phyloP scores from a whole-genome alignment of 805 yeast species.

The Ogataea trehalophila region DNA sequence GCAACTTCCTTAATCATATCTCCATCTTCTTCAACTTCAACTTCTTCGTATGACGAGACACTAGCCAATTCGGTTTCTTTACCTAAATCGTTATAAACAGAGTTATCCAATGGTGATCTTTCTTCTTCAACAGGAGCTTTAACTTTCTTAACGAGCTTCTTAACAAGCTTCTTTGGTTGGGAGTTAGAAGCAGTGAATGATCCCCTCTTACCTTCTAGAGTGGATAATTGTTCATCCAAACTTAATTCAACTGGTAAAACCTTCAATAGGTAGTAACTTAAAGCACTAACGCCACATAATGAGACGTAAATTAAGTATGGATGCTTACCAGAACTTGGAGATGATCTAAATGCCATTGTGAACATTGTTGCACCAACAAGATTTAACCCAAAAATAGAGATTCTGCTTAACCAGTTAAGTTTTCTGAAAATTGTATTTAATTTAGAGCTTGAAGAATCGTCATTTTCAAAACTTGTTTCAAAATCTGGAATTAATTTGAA shows the following conservation, averaged over 20 bases:
- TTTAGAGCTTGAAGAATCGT: not conserved
- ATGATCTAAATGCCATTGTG: conserved; percentile 48
- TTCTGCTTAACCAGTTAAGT: conserved; percentile 19
- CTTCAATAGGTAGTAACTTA: conserved; percentile 25
- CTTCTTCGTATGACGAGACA: conserved; percentile 18
- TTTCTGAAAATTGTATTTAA: conserved; percentile 10
- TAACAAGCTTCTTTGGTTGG: conserved; percentile 12
- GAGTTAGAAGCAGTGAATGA: not conserved
- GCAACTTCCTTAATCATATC: conserved; percentile 26
- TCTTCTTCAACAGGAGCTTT: conserved; percentile 21
- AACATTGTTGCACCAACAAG: conserved; percentile 48
- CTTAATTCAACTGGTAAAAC: conserved; percentile 22
- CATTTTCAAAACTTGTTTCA: not conserved
- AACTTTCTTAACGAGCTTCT: conserved; percentile 19
- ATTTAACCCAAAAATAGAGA: conserved; percentile 34
- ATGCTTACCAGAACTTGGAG: conserved; percentile 56
- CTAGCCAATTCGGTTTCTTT: conserved; percentile 20
- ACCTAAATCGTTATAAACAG: conserved; percentile 41
- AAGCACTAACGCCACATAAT: conserved; percentile 44
- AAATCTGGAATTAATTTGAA: conserved; percentile 15
- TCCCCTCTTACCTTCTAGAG: no score
- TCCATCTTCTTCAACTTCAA: conserved; percentile 23
- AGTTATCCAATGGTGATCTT: conserved; percentile 40
- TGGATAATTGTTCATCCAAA: no score
- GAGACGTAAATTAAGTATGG: conserved; percentile 69